These are phyloP conservation scores for Lactarius quietus DNA, from an alignment of 768 basidiomycete species.

Conservation along the genomic window DNA sequence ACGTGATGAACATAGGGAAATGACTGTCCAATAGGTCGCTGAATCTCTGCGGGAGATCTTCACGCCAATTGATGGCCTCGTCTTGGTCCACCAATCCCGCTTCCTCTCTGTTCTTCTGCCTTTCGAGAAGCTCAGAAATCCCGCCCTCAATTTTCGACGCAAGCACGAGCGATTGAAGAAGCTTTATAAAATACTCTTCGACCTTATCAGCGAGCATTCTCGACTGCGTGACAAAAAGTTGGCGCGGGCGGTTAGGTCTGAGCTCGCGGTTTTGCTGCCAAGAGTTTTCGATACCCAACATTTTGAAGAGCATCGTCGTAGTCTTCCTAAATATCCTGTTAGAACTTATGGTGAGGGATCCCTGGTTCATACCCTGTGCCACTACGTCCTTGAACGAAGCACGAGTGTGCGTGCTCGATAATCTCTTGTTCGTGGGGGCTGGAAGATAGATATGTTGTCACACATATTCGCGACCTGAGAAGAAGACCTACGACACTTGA, in stretches of 20 bases:
- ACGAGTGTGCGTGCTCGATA: conserved; percentile 21
- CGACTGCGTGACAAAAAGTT: conserved; percentile 76
- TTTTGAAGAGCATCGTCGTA: conserved; percentile 75
- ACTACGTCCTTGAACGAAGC: conserved; percentile 44
- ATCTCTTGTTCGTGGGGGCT: conserved; percentile 26
- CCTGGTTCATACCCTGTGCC: conserved; percentile 57
- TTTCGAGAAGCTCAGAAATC: conserved; percentile 34
- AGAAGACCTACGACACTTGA: conserved; percentile 22
- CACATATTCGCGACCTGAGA: neutral
- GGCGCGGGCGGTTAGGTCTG: conserved; percentile 46
- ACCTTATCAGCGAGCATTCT: conserved; percentile 64
- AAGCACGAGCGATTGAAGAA: conserved; percentile 44
- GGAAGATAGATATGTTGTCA: neutral
- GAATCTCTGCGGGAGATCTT: conserved; percentile 48
- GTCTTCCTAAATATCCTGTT: conserved; percentile 51
- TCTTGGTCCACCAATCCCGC: conserved; percentile 41
- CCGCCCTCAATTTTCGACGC: conserved; percentile 38
- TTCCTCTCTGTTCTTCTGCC: conserved; percentile 23
- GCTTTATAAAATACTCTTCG: conserved; percentile 57
- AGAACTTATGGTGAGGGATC: neutral
- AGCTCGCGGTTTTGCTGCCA: conserved; percentile 40
- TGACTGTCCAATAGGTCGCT: conserved; percentile 56
- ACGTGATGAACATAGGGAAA: conserved; percentile 70
- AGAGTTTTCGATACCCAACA: conserved; percentile 60
- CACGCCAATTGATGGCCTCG: conserved; percentile 42